Evolutionary conservation across 495 filamentous ascomycete species (phyloP).

Genomic region (Neurospora sp.): DNA sequence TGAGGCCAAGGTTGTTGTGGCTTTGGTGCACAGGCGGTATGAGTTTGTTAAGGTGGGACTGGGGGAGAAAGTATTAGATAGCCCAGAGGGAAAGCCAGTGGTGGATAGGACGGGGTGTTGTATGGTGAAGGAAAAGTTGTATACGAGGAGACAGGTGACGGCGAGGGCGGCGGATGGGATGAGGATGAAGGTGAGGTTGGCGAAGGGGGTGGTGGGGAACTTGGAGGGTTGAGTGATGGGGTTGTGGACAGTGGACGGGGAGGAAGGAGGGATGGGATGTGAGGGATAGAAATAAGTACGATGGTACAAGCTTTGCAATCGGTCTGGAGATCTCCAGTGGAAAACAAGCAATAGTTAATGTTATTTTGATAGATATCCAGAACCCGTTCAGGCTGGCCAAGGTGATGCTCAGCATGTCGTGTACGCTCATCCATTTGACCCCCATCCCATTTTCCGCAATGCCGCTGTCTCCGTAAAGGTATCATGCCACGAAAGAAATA

Average conservation of each 20-base stretch:
- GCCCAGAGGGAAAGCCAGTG: slow-evolving; percentile 14
- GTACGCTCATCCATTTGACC: neutral
- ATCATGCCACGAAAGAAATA: neutral
- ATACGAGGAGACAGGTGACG: slow-evolving; percentile 29
- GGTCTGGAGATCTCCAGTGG: neutral
- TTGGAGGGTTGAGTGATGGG: neutral
- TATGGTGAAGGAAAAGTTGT: slow-evolving; percentile 31
- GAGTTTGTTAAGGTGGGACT: slow-evolving; percentile 37
- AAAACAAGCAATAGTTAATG: too few relatives aligned
- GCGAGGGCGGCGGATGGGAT: slow-evolving; percentile 27
- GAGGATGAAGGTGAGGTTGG: slow-evolving; percentile 22
- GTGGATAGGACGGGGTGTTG: slow-evolving; percentile 31
- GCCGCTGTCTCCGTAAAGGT: neutral
- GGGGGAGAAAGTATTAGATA: slow-evolving; percentile 23
- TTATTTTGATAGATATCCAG: neutral
- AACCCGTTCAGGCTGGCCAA: neutral
- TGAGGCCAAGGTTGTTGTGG: slow-evolving; percentile 28
- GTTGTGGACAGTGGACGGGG: neutral
- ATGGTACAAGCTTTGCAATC: neutral
- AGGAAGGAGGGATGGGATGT: neutral
- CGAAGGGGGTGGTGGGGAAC: neutral
- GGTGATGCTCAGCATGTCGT: neutral
- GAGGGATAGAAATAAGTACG: neutral
- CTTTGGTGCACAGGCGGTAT: slow-evolving; percentile 27
- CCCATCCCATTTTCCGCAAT: neutral